Conservation (phyloP, 2,329 filamentous ascomycete genomes). For the Corinectria fuckeliana region DNA sequence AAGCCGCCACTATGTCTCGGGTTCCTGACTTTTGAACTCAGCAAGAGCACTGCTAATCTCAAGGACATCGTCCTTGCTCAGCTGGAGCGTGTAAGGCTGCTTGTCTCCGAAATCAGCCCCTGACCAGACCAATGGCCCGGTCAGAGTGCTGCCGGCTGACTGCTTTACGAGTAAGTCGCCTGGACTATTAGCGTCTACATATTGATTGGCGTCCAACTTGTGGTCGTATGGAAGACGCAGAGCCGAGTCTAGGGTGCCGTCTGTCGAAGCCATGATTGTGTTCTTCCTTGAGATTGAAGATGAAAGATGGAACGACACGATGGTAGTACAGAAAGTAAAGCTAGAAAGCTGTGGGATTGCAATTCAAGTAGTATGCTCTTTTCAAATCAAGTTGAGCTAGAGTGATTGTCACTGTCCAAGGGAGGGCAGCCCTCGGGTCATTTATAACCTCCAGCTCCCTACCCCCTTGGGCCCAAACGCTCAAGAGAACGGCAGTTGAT, state of each 20-base stretch:
- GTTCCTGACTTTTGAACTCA: constrained; percentile 37
- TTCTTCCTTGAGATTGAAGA: not conserved
- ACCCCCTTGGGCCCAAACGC: not conserved
- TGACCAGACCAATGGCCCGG: constrained; percentile 36
- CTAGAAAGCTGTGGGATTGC: not conserved
- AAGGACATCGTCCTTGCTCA: constrained; percentile 24
- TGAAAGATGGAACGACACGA: not conserved
- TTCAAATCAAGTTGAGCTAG: not conserved
- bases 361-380: not conserved
- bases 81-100: constrained; percentile 22
- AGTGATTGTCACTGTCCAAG: not conserved
- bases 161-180: not conserved
- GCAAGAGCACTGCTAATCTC: constrained; percentile 36
- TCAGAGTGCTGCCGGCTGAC: constrained; percentile 5
- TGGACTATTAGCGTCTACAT: not conserved
- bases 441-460: not conserved
- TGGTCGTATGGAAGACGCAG: not conserved
- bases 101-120: constrained; percentile 28
- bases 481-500: not conserved
- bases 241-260: not conserved
- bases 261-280: not conserved
- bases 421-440: not conserved
- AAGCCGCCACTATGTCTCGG: not conserved
- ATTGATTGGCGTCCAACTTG: not conserved
- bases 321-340: not conserved